Evolutionary conservation across 1,284 basidiomycete species (phyloP).

Genomic region (Leccinum subrobustum): DNA sequence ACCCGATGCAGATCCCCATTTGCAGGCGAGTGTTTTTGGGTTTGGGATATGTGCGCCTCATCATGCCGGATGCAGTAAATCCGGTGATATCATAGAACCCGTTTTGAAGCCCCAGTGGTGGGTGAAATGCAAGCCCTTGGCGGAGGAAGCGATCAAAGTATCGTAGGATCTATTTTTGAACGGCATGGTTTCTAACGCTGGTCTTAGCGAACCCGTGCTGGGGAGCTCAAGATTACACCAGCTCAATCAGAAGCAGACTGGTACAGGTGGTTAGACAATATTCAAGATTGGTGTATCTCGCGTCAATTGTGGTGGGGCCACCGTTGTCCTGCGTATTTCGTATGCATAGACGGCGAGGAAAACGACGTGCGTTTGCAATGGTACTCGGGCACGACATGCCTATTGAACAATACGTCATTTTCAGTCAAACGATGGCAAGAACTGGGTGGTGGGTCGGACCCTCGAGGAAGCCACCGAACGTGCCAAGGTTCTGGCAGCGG

Average conservation of each 20-base stretch:
- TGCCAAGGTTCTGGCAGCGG: conserved; percentile 31
- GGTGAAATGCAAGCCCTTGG: conserved; percentile 96
- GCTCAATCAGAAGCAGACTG: conserved; percentile 91
- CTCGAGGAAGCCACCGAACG: conserved; percentile 79
- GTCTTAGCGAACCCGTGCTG: conserved; percentile 76
- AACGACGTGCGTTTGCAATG: conserved; percentile 59
- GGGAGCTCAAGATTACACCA: conserved; percentile 84
- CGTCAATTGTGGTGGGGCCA: conserved; percentile 99
- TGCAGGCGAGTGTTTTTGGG: conserved; percentile 60
- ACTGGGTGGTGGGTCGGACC: conserved; percentile 91
- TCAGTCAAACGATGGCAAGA: conserved; percentile 67
- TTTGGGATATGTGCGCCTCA: background rate
- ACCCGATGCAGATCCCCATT: conserved; percentile 92
- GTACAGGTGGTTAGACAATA: conserved; percentile 95
- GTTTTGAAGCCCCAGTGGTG: conserved; percentile 99
- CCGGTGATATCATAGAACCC: conserved; percentile 95
- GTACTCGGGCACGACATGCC: background rate
- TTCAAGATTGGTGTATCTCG: conserved; percentile 99
- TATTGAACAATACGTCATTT: background rate
- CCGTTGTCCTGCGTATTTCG: conserved; percentile 93
- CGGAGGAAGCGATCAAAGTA: conserved; percentile 87
- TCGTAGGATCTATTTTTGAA: background rate
- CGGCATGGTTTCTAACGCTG: background rate
- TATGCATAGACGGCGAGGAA: conserved; percentile 79
- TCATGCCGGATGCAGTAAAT: conserved; percentile 60